Conservation (phyloP, 164 flowering plant genomes). For the Sedum album region DNA sequence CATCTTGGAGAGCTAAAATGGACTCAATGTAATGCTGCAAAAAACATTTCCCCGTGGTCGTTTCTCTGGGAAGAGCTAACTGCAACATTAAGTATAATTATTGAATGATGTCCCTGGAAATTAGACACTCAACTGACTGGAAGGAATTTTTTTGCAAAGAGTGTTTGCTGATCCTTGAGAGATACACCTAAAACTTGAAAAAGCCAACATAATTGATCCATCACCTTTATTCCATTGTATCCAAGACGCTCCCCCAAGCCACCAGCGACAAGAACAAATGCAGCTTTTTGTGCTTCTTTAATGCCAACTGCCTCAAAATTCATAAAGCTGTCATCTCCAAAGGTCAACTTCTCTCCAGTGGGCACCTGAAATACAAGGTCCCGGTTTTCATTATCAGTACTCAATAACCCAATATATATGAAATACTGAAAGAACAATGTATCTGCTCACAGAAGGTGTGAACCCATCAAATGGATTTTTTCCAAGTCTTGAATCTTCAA, state of each 20-base stretch:
- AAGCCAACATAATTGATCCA: neutral
- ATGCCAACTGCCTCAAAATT: constrained; percentile 72
- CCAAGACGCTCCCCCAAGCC: constrained; percentile 99
- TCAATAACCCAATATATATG: neutral
- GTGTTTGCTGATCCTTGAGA: neutral
- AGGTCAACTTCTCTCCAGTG: constrained; percentile 66
- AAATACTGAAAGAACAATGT: neutral
- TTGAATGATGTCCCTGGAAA: neutral
- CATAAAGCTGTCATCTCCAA: constrained; percentile 65
- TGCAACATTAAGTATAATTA: constrained; percentile 23
- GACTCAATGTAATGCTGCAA: constrained; percentile 76
- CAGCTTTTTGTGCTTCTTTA: constrained; percentile 75
- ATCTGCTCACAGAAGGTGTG: neutral
- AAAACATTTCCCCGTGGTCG: constrained; percentile 76
- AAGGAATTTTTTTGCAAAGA: neutral
- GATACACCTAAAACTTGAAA: neutral
- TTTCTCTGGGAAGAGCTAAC: constrained; percentile 85
- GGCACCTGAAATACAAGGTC: constrained; percentile 59
- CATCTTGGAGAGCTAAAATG: constrained; percentile 79
- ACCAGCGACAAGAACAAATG: constrained; percentile 97
- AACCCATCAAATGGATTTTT: constrained; percentile 50
- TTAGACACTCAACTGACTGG: neutral
- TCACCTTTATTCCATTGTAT: constrained; percentile 93
- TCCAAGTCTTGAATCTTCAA: constrained; percentile 88
- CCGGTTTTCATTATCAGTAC: neutral